A percentile compares a stretch with the other conserved stretches of the same genome.
These are phyloP conservation scores for Ascocoryne sarcoides DNA, from an alignment of 2,329 filamentous ascomycete genomes.

Conservation along the genomic window DNA sequence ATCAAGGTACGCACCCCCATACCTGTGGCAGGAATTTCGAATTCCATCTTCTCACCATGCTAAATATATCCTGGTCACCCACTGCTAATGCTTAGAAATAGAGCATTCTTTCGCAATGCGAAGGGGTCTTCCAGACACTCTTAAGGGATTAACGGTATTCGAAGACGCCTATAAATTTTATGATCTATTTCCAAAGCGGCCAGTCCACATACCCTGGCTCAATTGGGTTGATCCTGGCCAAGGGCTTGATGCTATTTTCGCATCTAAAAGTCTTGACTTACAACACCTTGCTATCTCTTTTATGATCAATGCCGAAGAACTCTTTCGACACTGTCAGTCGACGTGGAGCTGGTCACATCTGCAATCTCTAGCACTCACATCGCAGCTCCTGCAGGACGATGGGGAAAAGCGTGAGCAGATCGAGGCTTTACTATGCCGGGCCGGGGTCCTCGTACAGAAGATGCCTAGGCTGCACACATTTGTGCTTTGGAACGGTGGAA, in stretches of 20 bases:
- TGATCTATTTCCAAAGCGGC: no score
- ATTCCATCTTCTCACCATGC: no score
- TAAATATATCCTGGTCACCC: constrained; percentile 2
- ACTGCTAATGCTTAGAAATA: constrained; percentile 24
- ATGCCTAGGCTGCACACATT: constrained; percentile 29
- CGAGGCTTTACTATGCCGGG: constrained; percentile 21
- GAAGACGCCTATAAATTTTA: constrained; percentile 4
- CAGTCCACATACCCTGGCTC: constrained; percentile 2
- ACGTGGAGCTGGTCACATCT: constrained; percentile 26
- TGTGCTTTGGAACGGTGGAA: constrained; percentile 30
- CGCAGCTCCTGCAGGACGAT: constrained; percentile 20
- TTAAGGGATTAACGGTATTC: constrained; percentile 5
- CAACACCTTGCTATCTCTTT: constrained; percentile 27
- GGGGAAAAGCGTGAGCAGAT: constrained; percentile 14
- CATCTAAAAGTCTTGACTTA: constrained; percentile 22
- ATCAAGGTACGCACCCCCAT: constrained; percentile 14
- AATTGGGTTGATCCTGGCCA: constrained; percentile 7
- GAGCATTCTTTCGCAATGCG: constrained; percentile 2
- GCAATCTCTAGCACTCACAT: constrained; percentile 30
- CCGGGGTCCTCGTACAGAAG: constrained; percentile 15
- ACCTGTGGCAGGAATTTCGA: constrained; percentile 1
- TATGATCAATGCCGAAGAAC: constrained; percentile 24
- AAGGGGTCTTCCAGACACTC: constrained; percentile 1
- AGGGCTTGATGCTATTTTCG: constrained; percentile 17
- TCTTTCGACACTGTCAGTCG: constrained; percentile 21